Base-by-base conservation (phyloP, 495 filamentous ascomycete genomes). In the Penicillium roqueforti region DNA sequence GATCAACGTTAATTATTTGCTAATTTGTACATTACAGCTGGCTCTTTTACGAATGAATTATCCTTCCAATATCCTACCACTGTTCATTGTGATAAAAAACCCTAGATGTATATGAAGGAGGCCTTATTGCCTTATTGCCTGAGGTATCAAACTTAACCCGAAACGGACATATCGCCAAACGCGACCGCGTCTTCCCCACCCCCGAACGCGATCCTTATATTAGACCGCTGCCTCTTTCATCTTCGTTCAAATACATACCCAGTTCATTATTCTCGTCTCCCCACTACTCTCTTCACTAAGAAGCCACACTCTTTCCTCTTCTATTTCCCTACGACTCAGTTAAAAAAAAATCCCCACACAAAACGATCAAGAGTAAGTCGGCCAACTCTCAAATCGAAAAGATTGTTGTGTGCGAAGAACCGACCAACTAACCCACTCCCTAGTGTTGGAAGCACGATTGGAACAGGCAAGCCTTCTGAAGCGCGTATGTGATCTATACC, bases 401-500 rank as follows among this genome's bases (percentile, higher is more conserved):
- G 47, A 50, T 50, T 18, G 28, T 38, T 53, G 52, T 61, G 44
- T 55, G 55, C 38, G 48, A 55, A 44, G 42, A 34, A 25, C 23
- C 10, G 31, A 32, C 16, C 43, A 55, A 58, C 47, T 67, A 47
- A 67, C 61, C 3, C 38, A 16, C n/a, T 38, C 23, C 26, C 48
- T 64, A 89, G 87, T 98, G 93, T 83, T 98, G 75, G 93, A 98
- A 82, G 93, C 93, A 80, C 86, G 92, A 62, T 78, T 98, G 70
- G 91, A 96, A 70, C 91, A 97, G 80, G 93, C 93, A 22, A 80
- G 83, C 68, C 83, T 97, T 62, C 83, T 98, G 67, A 98, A 98
- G 84, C 93, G 92, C 86, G 93, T 95, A 73, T 47, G 73, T 66
- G 26, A 54, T 26, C 40, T 31, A 47, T 37, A 4, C n/a, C 20